Base-by-base conservation (phyloP, 306 rosid species). In the Acacia confusa region DNA sequence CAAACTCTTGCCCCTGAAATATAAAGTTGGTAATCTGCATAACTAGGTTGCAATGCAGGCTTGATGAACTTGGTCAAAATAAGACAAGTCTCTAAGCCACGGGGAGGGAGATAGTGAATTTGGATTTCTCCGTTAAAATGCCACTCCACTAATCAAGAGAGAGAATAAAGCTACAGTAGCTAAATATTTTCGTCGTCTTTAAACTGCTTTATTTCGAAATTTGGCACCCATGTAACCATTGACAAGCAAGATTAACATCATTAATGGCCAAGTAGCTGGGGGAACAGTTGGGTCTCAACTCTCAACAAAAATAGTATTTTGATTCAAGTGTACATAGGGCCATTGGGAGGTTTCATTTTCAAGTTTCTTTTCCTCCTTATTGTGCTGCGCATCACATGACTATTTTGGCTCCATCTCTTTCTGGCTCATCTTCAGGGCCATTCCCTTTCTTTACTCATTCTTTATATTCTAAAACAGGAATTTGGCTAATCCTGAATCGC, bases 321-420 rank as follows among this genome's bases (percentile, higher is more conserved):
- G 61, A 55, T 55, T 57, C 28, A 0, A 57, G 28, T n/a, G 13
- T 9, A 30, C 74, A 78, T 14, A 64, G 60, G 45, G 36, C 81
- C 66, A 57, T 67, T 66, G 50, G 32, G 83, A 84, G 64, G 83
- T 77, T 50, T 74, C 85, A 47, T 77, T 85, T 58, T n/a, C 10
- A 53, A 71, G 78, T 82, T 57, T 52, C 60, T 43, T 41, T 79
- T 20, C 64, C 71, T 44, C 58, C 27, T 1, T 15, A 4, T 69
- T 14, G 60, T 74, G 32, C 34, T 58, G 70, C 36, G 48, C 72
- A 58, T 73, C 77, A 74, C 83, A 74, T 58, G 60, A 57, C 55
- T 48, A 6, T 15, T 48, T 16, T 48, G 55, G 55, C 60, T 9
- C 68, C 27, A 12, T 6, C 20, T 48, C n/a, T 16, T 48, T 5